Evolutionary conservation across 1,284 basidiomycete genomes (phyloP).

Genomic region (Ceratobasidium theobromae): DNA sequence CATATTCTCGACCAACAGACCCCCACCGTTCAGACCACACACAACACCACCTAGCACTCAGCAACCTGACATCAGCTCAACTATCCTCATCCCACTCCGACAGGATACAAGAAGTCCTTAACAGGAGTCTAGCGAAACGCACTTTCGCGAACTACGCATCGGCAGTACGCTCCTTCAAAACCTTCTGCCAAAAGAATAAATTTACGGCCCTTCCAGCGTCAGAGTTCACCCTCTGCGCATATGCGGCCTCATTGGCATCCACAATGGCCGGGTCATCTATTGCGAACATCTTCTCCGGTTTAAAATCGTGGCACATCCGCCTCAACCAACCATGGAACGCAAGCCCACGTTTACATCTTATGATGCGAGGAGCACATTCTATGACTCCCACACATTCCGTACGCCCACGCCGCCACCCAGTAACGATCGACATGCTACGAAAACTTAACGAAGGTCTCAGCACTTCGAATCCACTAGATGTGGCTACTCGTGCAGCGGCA

Average conservation of each 20-base stretch:
- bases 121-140: neutral
- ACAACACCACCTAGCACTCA: too few relatives aligned
- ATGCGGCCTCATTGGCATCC: slow-evolving; percentile 38
- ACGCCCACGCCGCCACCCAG: neutral
- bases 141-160: neutral
- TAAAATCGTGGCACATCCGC: slow-evolving; percentile 42
- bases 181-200: neutral
- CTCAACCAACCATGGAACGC: slow-evolving; percentile 41
- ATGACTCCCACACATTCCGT: slow-evolving; percentile 37
- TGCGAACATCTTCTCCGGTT: slow-evolving; percentile 32
- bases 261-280: slow-evolving; percentile 35
- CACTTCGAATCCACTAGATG: neutral
- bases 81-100: too few relatives aligned
- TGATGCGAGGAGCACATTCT: slow-evolving; percentile 39
- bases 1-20: too few relatives aligned
- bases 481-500: slow-evolving; percentile 6
- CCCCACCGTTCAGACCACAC: too few relatives aligned
- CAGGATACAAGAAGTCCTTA: neutral
- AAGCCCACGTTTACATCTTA: slow-evolving; percentile 35
- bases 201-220: slow-evolving; percentile 38
- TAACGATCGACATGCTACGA: neutral
- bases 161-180: neutral
- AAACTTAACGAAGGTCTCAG: neutral
- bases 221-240: slow-evolving; percentile 41
- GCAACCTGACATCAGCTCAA: neutral